Evolutionary conservation across 2,329 filamentous ascomycete species (phyloP).

Genomic region (Talaromyces pinophilus): DNA sequence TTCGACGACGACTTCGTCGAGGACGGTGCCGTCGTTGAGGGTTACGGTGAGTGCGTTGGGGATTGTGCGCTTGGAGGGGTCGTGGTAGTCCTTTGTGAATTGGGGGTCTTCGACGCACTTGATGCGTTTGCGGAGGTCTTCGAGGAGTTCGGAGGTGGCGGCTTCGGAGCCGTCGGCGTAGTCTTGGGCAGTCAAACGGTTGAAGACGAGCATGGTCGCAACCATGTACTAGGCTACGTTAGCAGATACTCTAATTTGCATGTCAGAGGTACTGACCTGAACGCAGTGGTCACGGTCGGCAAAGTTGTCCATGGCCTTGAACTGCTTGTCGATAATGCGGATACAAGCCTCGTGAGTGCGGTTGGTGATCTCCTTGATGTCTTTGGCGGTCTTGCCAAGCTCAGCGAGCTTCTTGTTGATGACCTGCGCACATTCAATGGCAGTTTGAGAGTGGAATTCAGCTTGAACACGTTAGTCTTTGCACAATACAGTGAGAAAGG

Average conservation of each 20-base stretch:
- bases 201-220: conserved; percentile 91
- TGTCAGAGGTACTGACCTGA: conserved; percentile 51
- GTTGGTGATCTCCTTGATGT: conserved; percentile 92
- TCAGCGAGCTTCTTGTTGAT: conserved; percentile 80
- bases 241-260: neutral
- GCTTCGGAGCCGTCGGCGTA: conserved; percentile 93
- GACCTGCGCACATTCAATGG: conserved; percentile 89
- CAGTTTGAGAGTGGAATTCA: conserved; percentile 98
- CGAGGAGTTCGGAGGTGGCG: conserved; percentile 83
- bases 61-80: conserved; percentile 90
- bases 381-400: conserved; percentile 84
- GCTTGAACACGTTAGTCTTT: conserved; percentile 49
- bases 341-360: conserved; percentile 98
- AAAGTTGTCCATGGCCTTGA: conserved; percentile 99
- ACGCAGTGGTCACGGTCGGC: conserved; percentile 99
- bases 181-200: conserved; percentile 88
- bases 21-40: conserved; percentile 87
- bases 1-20: conserved; percentile 89
- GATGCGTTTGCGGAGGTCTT: conserved; percentile 90
- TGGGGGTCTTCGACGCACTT: conserved; percentile 93
- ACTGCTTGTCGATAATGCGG: conserved; percentile 99
- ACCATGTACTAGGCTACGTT: conserved; percentile 74
- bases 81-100: conserved; percentile 94
- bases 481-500: neutral
- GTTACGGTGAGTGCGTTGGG: conserved; percentile 95